Conservation (phyloP, 306 rosid genomes). For the Lathyrus aphaca region DNA sequence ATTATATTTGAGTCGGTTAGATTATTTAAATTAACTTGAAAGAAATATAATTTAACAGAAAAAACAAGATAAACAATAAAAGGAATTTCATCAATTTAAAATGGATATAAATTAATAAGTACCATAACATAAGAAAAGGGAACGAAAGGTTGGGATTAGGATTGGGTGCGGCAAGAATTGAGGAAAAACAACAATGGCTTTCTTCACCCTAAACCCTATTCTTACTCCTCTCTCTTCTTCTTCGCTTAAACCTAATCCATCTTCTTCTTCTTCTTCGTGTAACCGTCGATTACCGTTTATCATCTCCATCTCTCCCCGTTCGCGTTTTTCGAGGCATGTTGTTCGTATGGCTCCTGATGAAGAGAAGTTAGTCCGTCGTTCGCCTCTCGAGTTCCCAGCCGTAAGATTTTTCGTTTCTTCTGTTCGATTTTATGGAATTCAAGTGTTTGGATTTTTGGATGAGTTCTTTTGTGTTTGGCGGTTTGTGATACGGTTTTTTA, state of each 20-base stretch:
- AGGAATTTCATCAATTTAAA: too few species aligned
- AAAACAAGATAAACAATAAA: not conserved
- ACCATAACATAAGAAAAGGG: not conserved
- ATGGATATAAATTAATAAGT: too few species aligned
- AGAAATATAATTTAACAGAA: too few species aligned
- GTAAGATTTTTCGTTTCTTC: constrained; percentile 36
- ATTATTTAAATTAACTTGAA: too few species aligned
- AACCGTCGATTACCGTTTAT: constrained; percentile 4
- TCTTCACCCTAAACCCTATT: constrained; percentile 38
- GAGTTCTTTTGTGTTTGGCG: not conserved
- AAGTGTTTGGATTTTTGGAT: not conserved
- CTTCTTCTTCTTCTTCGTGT: constrained; percentile 28
- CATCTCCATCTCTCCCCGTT: constrained; percentile 4
- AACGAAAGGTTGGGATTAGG: constrained; percentile 31
- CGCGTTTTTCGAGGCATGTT: constrained; percentile 45
- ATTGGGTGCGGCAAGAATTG: constrained; percentile 36
- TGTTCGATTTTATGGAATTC: not conserved
- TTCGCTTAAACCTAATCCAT: constrained; percentile 26
- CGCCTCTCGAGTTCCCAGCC: constrained; percentile 81
- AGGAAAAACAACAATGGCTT: constrained; percentile 55
- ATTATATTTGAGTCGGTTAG: too few species aligned
- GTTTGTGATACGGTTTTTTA: not conserved
- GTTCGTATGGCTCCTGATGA: constrained; percentile 90
- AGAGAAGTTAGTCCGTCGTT: constrained; percentile 80
- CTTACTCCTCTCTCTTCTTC: not conserved